Percentiles rank a stretch among this genome's conserved stretches.
phyloP scores from a whole-genome alignment of 2,329 filamentous ascomycete species.

The Claviceps africana region DNA sequence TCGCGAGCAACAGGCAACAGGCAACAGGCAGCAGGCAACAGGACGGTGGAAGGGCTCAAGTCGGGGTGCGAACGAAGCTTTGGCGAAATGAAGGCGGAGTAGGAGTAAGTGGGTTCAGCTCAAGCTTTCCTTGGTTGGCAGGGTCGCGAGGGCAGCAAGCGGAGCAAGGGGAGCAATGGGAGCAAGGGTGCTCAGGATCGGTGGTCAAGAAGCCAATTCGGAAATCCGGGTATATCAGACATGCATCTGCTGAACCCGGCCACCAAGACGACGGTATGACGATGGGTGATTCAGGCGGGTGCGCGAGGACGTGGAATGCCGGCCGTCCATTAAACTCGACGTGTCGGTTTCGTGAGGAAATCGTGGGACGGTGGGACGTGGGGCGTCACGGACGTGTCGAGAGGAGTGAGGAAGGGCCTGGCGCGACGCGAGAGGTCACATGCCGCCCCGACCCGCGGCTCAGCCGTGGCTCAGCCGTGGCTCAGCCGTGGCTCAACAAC shows the following conservation, averaged over 20 bases:
- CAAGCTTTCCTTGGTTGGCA: neutral
- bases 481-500: no score
- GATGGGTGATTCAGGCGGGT: neutral
- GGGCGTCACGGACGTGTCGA: slow-evolving; percentile 19
- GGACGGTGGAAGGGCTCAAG: neutral
- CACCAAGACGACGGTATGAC: neutral
- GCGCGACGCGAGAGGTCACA: slow-evolving; percentile 1
- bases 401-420: neutral
- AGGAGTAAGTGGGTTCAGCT: slow-evolving; percentile 1
- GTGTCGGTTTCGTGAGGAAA: slow-evolving; percentile 34
- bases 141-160: neutral
- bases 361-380: no score
- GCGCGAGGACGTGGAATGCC: slow-evolving; percentile 12
- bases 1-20: no score
- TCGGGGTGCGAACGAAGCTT: neutral
- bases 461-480: no score
- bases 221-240: no score
- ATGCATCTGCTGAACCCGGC: neutral
- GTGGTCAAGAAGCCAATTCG: neutral
- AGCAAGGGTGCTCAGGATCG: neutral
- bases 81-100: slow-evolving; percentile 7
- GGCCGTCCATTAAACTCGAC: slow-evolving; percentile 22
- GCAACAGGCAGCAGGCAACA: no score
- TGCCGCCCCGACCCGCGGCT: no score
- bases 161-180: neutral